Conservation (phyloP, 345 rosid species). For the Excoecaria cochinchinensis region DNA sequence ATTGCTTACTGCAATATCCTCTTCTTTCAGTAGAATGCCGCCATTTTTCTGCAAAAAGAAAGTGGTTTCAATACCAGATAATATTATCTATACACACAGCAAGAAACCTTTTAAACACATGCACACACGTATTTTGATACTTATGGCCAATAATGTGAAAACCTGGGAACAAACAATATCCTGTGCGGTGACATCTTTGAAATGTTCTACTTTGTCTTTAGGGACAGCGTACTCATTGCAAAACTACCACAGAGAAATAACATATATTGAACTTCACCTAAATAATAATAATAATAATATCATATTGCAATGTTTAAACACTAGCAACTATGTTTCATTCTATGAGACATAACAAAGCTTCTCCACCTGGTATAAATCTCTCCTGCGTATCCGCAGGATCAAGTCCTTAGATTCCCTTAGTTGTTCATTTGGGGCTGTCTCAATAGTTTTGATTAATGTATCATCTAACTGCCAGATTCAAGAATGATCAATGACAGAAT, state of each 20-base stretch:
- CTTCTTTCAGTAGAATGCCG: slow-evolving; percentile 61
- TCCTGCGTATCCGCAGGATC: slow-evolving; percentile 72
- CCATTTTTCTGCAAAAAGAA: slow-evolving; percentile 53
- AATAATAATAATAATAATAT: not conserved
- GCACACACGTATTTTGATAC: not conserved
- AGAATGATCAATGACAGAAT: slow-evolving; percentile 7
- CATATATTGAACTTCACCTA: not conserved
- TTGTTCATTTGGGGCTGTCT: slow-evolving; percentile 64
- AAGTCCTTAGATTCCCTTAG: slow-evolving; percentile 73
- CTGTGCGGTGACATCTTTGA: slow-evolving; percentile 72
- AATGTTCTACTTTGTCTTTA: slow-evolving; percentile 68
- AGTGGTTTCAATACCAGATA: slow-evolving; percentile 3
- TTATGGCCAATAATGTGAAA: not conserved
- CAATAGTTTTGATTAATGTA: slow-evolving; percentile 74
- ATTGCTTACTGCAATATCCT: slow-evolving; percentile 76
- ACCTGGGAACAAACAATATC: slow-evolving; percentile 97
- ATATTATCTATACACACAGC: not conserved
- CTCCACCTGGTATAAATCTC: slow-evolving; percentile 76
- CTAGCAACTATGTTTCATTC: no score
- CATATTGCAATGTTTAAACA: not conserved
- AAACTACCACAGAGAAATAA: slow-evolving; percentile 50
- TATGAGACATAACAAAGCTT: not conserved
- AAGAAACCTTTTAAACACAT: not conserved
- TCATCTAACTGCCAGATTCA: slow-evolving; percentile 72
- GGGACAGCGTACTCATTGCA: slow-evolving; percentile 95